These are phyloP conservation scores for Peltaster fructicola DNA, from an alignment of 2,329 filamentous ascomycete species.

Conservation along the genomic window DNA sequence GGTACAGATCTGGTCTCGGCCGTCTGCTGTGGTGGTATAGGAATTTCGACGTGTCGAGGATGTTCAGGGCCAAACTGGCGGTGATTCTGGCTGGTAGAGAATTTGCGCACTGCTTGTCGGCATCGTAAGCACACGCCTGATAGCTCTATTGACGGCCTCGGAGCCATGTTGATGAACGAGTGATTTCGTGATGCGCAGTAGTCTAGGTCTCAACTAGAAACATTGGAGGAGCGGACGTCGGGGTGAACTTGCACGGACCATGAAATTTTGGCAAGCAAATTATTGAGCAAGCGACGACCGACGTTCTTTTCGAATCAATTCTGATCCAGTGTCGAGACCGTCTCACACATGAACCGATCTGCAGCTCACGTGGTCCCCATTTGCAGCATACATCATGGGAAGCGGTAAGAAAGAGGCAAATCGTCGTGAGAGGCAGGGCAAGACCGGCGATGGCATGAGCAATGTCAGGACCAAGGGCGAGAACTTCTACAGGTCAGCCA, in stretches of 20 bases:
- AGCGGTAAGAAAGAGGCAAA: slow-evolving; percentile 79
- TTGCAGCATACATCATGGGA: slow-evolving; percentile 44
- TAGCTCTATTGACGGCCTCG: no score
- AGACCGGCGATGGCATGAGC: slow-evolving; percentile 66
- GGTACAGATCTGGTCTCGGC: slow-evolving; percentile 30
- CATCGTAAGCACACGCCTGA: no score
- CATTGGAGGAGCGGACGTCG: no score
- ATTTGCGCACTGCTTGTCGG: no score
- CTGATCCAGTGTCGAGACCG: slow-evolving; percentile 1
- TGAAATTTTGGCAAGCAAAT: no score
- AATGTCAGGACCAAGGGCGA: slow-evolving; percentile 93
- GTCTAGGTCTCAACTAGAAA: no score
- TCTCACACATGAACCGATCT: slow-evolving; percentile 4
- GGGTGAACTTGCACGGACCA: no score
- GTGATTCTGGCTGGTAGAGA: slow-evolving; percentile 28
- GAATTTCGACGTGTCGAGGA: slow-evolving; percentile 71
- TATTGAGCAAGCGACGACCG: no score
- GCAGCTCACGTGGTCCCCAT: slow-evolving; percentile 3
- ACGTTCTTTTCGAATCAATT: not conserved
- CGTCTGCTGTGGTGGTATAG: slow-evolving; percentile 56
- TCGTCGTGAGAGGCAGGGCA: slow-evolving; percentile 71
- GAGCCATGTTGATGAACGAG: no score
- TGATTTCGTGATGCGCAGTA: no score
- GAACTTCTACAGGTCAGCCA: slow-evolving; percentile 84
- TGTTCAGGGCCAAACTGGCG: slow-evolving; percentile 59